These are phyloP conservation scores for Tylopilus sp. DNA, from an alignment of 1,284 basidiomycete genomes.

Conservation along the genomic window DNA sequence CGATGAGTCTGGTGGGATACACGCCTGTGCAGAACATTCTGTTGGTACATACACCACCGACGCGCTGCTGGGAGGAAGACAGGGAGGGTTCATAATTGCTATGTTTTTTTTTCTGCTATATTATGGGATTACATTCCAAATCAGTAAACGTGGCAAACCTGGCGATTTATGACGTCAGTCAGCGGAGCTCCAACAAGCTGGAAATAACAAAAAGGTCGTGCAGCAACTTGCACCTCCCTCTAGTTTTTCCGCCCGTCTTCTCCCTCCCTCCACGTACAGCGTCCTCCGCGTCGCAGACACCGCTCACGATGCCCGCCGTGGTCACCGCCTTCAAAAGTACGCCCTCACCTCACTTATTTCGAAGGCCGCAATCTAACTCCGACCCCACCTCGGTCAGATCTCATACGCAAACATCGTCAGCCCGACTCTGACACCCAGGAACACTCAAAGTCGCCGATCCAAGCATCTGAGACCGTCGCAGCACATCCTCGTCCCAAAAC, in stretches of 20 bases:
- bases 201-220: slow-evolving; percentile 34
- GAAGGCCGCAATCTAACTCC: slow-evolving; percentile 17
- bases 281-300: slow-evolving; percentile 8
- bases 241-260: slow-evolving; percentile 7
- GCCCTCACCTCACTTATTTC: slow-evolving; percentile 13
- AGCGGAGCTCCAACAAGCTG: slow-evolving; percentile 33
- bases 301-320: slow-evolving; percentile 38
- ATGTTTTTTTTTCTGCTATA: too few species aligned
- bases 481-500: slow-evolving; percentile 29
- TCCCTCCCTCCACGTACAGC: not conserved
- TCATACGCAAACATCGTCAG: slow-evolving; percentile 69
- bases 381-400: slow-evolving; percentile 48
- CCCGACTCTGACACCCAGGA: slow-evolving; percentile 34
- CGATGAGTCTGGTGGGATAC: slow-evolving; percentile 59
- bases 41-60: slow-evolving; percentile 60
- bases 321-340: slow-evolving; percentile 74
- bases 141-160: slow-evolving; percentile 7
- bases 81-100: not conserved
- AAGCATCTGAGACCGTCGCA: slow-evolving; percentile 32
- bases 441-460: slow-evolving; percentile 27
- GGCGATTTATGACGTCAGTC: slow-evolving; percentile 33
- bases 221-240: slow-evolving; percentile 8
- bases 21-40: slow-evolving; percentile 71
- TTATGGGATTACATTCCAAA: slow-evolving; percentile 1
- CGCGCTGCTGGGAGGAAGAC: slow-evolving; percentile 14